These are phyloP conservation scores for Saccharomyces hybrid DNA, from an alignment of 1,139 yeast species.

Conservation along the genomic window DNA sequence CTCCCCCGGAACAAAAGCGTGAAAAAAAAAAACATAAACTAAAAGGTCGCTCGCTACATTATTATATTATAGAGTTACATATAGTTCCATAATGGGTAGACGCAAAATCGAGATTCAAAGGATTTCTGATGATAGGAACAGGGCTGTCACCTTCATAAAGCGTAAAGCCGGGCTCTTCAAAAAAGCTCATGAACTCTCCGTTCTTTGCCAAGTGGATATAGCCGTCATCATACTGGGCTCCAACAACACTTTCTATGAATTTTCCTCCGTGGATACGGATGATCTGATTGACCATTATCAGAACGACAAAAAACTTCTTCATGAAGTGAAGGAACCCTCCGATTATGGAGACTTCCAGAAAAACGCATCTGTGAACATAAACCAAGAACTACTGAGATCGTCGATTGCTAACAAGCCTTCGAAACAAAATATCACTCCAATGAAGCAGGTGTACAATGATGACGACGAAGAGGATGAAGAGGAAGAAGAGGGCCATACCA, in stretches of 20 bases:
- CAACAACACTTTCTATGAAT: conserved; percentile 71
- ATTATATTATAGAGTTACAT: not conserved
- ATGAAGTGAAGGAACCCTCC: conserved; percentile 59
- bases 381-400: not conserved
- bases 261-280: conserved; percentile 61
- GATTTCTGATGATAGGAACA: conserved; percentile 78
- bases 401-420: not conserved
- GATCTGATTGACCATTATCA: conserved; percentile 54
- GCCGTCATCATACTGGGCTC: conserved; percentile 84
- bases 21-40: not conserved
- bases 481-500: not conserved
- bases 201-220: conserved; percentile 88
- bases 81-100: conserved; percentile 66
- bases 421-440: not conserved
- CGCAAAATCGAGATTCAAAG: conserved; percentile 94
- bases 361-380: conserved; percentile 19
- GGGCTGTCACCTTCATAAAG: conserved; percentile 85
- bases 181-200: conserved; percentile 91
- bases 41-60: not conserved
- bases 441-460: not conserved
- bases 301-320: conserved; percentile 33
- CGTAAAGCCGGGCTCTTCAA: conserved; percentile 93
- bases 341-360: conserved; percentile 41
- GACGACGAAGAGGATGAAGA: not conserved
- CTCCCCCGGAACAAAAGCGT: not conserved